These are phyloP conservation scores for Elsinoe australis DNA, from an alignment of 2,329 filamentous ascomycete species.

Conservation along the genomic window DNA sequence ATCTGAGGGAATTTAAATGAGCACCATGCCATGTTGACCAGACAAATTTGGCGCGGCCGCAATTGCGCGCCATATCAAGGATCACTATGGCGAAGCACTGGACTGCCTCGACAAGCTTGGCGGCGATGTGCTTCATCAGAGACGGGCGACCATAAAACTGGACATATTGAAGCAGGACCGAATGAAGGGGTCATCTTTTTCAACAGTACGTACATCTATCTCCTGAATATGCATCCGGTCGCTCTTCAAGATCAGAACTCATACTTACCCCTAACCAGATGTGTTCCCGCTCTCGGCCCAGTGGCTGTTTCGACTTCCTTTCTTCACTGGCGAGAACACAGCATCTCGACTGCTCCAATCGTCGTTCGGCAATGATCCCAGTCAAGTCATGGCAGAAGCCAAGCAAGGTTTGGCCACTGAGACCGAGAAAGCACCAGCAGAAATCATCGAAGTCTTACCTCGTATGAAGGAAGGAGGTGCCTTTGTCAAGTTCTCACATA, in stretches of 20 bases:
- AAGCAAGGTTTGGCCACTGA: conserved; percentile 23
- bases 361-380: conserved; percentile 50
- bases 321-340: conserved; percentile 43
- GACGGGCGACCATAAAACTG: conserved; percentile 58
- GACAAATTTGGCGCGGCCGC: conserved; percentile 9
- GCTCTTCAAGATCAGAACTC: too few species aligned
- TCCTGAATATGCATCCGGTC: too few species aligned
- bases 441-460: conserved; percentile 73
- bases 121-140: conserved; percentile 32
- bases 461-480: conserved; percentile 85
- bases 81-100: background rate
- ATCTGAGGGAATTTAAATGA: background rate
- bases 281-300: conserved; percentile 74
- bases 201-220: conserved; percentile 67
- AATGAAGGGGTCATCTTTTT: conserved; percentile 85
- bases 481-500: conserved; percentile 74
- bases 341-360: conserved; percentile 36
- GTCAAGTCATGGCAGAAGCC: conserved; percentile 44
- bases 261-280: conserved; percentile 45
- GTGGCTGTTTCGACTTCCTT: conserved; percentile 51
- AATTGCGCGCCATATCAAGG: background rate
- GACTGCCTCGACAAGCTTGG: background rate
- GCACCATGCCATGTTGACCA: conserved; percentile 16
- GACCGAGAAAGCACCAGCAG: conserved; percentile 38
- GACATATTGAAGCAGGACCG: conserved; percentile 68